Evolutionary conservation across 441 rosid species (phyloP), one percentile per base, ranked within the genome.

Genomic region (Arabidopsis hybrid): DNA sequence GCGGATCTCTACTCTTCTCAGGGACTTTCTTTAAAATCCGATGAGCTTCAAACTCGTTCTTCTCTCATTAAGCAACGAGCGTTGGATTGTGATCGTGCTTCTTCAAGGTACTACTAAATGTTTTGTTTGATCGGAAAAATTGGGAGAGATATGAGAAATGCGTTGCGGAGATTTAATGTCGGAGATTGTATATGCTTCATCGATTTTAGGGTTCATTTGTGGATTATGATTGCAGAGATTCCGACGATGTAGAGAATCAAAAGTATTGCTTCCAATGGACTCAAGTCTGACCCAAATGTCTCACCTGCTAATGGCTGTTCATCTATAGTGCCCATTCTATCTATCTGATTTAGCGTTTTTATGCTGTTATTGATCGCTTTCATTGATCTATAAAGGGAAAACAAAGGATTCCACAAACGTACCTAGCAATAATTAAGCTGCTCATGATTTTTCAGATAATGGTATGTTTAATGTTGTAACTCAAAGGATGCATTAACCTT

Each of bases 1-100:
- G 91, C 97, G 56, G 69, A 83, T 50, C 88, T 92, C 67, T 85
- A 85, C 77, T 86, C 94, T 51, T 82, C 88, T 74, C 85, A 82
- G 10, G 88, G 90, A 8, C 86, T 89, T 76, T 89, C 96, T 34
- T 86, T 92, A 75, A 91, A 91, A 83, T 82, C 93, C 67, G 98
- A 91, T 13, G 81, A 88, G 34, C 83, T 87, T 26, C 86, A 74
- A 56, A 55, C 84, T 55, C 93, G 92, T 52, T 89, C 93, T 69
- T 71, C 86, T 12, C 59, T 85, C 76, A 63, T 89, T 67, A 84
- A 77, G 53, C 86, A 79, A 36, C 87, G 81, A 1, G 80, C 83
- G 32, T 38, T 65, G 2, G 69, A 74, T 46, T 59, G 6, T 47
- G 81, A 78, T 67, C 9, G 46, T 8, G 55, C 73, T 42, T 68